These are phyloP conservation scores for Endothia cerciana DNA, from an alignment of 2,329 filamentous ascomycete genomes.

Conservation along the genomic window DNA sequence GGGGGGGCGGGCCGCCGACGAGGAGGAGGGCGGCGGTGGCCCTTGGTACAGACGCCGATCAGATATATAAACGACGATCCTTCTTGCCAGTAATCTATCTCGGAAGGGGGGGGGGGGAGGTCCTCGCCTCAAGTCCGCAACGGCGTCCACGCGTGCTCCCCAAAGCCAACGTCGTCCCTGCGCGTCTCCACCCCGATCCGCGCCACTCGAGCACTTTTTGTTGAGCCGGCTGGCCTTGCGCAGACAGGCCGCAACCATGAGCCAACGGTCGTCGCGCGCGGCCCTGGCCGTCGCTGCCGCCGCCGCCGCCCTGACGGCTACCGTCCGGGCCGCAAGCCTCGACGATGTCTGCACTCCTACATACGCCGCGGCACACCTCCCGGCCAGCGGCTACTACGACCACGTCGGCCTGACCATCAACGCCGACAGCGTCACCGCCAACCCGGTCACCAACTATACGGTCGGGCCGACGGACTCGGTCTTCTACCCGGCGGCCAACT, in stretches of 20 bases:
- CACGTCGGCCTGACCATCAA: conserved; percentile 29
- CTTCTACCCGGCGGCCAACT: conserved; percentile 35
- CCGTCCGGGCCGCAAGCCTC: conserved; percentile 35
- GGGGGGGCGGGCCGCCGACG: no score
- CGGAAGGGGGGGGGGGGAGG: background rate
- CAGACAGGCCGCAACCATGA: conserved; percentile 31
- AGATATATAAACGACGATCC: background rate
- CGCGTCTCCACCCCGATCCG: background rate
- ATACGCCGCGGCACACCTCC: conserved; percentile 46
- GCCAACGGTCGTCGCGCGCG: conserved; percentile 18
- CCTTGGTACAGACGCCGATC: background rate
- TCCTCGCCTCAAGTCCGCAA: background rate
- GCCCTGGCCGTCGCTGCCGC: conserved; percentile 32
- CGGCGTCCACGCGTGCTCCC: background rate
- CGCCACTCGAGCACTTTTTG: no score
- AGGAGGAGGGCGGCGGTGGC: no score
- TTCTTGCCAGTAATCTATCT: background rate
- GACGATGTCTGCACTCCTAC: conserved; percentile 47
- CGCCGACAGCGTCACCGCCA: conserved; percentile 41
- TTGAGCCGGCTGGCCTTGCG: no score
- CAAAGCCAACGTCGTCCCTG: background rate
- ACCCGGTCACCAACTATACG: conserved; percentile 40
- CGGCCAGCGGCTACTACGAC: conserved; percentile 33
- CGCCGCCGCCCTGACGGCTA: conserved; percentile 28
- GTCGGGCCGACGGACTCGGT: conserved; percentile 33